Evolutionary conservation across 192 early-diverging fungal genomes (phyloP).

Genomic region (Coemansia sp.): DNA sequence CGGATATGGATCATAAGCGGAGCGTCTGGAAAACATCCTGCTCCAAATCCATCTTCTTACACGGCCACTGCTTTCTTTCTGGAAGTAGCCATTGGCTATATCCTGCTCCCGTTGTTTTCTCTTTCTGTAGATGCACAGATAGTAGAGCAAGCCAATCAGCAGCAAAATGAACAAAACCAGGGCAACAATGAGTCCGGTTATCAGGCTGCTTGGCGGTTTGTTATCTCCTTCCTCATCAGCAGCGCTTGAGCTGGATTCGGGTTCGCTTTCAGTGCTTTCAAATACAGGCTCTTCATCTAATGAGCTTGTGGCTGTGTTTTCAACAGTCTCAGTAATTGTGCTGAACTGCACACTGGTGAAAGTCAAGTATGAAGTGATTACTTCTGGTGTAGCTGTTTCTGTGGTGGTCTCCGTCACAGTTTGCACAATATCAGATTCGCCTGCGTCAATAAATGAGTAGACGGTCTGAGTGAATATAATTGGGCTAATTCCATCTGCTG

Average conservation of each 20-base stretch:
- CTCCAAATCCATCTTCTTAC: background rate
- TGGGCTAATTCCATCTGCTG: background rate
- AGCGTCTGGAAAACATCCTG: background rate
- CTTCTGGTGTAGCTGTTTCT: background rate
- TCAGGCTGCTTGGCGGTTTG: background rate
- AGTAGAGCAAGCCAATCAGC: background rate
- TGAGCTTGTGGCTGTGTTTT: no score
- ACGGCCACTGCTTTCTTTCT: background rate
- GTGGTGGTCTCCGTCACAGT: no score
- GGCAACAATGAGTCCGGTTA: slow-evolving; percentile 4
- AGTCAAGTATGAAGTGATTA: slow-evolving; percentile 2
- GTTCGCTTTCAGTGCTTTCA: no score
- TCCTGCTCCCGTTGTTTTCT: slow-evolving; percentile 9
- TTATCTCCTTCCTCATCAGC: background rate
- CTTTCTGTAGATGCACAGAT: slow-evolving; percentile 9
- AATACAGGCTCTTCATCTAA: no score
- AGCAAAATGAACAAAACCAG: background rate
- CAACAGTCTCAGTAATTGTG: background rate
- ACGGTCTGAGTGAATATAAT: no score
- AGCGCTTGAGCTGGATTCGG: no score
- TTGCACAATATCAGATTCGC: no score
- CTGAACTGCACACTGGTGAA: background rate
- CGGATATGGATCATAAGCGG: no score
- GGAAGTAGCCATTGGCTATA: background rate
- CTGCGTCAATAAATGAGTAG: no score